Evolutionary conservation across 495 filamentous ascomycete species (phyloP), one percentile per base, ranked within the genome.

Genomic region (Penicillium robsamsonii): DNA sequence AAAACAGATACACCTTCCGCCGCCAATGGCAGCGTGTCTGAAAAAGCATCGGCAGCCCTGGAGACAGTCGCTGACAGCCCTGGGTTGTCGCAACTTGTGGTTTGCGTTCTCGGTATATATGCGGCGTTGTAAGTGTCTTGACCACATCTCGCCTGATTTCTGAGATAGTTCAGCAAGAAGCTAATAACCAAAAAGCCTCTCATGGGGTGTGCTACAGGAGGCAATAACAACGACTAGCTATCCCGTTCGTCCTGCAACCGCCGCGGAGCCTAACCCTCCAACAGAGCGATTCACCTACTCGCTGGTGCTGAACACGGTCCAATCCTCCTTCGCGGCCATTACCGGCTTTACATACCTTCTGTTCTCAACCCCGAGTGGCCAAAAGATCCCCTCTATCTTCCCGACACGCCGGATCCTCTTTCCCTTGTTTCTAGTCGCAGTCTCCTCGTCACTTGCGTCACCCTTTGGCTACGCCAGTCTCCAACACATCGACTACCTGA

Each of bases 401-500:
- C 94, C 94, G 4, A 85, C 80, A 15, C 65, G 75, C 55, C 68
- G 75, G 29, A 93, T 97, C 63, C 69, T 96, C 33, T 69, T 81
- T 30, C 90, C 92, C n/a, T 79, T 98, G 18, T 62, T 90, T 49
- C 84, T 97, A 44, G 91, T 98, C 52, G 88, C 91, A 61, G 74
- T 96, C 45, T 95, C 89, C 22, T 88, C 86, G 59, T 89, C 90
- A 2, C 89, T 98, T 56, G 90, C 93, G 18, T 89, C 86, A 6
- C 94, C 94, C 29, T 97, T 98, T 63, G 94, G 94, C 60, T 98
- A 98, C 75, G 92, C 93, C 42, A 87, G 84, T 45, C 86, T 98
- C 43, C 82, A 86, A 37, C 93, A 98, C 71, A 93, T 97, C 76
- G 94, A 97, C 81, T 98, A 97, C 80, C 88, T 98, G 67, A 98